These are phyloP conservation scores for Cupressus sempervirens DNA, from an alignment of 75 land plant species.

Conservation along the genomic window DNA sequence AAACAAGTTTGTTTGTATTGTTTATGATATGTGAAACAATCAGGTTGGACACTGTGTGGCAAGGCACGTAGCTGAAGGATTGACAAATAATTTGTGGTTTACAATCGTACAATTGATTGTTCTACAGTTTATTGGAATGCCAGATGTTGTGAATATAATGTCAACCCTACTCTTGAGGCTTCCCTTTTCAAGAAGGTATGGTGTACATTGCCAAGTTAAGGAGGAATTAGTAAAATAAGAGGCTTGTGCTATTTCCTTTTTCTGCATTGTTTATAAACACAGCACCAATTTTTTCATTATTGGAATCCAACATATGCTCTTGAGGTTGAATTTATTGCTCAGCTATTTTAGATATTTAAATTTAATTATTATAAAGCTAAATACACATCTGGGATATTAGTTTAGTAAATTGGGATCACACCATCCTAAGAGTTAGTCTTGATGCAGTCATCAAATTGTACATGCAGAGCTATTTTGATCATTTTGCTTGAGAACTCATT, in stretches of 20 bases:
- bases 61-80: constrained; percentile 80
- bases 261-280: neutral
- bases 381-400: neutral
- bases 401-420: neutral
- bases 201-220: neutral
- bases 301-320: neutral
- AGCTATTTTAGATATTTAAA: neutral
- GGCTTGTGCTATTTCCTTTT: neutral
- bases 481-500: neutral
- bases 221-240: neutral
- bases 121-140: constrained; percentile 67
- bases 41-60: constrained; percentile 96
- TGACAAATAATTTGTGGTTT: constrained; percentile 81
- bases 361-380: neutral
- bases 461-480: neutral
- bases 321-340: constrained; percentile 3
- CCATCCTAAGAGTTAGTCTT: neutral
- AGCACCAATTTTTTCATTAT: neutral
- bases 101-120: constrained; percentile 63
- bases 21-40: neutral
- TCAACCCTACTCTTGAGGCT: constrained; percentile 75
- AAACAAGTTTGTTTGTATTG: neutral
- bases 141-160: constrained; percentile 65
- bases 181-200: constrained; percentile 91
- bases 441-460: neutral